Base-by-base conservation (phyloP, 305 asterid genomes). In the Withania somnifera region DNA sequence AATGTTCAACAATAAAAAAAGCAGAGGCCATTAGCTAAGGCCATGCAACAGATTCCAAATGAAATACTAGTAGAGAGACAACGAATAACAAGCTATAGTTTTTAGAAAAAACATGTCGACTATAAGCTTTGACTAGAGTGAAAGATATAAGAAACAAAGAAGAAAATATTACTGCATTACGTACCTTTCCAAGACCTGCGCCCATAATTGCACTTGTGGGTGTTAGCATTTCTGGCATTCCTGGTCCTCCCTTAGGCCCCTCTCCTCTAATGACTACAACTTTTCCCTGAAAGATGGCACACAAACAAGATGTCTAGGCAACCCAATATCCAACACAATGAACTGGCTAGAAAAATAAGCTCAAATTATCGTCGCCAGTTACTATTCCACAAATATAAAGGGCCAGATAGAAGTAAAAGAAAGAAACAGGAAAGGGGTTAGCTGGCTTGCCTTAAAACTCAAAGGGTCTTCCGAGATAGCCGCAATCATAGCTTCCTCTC, bases 181-280 rank as follows among this genome's bases (percentile, higher is more conserved):
- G 22, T 81, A 93, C 99, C 97, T 95, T 94, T 77, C 99, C 99
- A 77, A 95, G 99, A 84, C 99, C 99, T 11, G 99, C 99, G 1
- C 99, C 99, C 97, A 95, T 91, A 86, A 95, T 95, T 50, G 99
- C 99, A 86, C 99, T 94, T 38, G 99, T 95, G 78, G 99, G 99
- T 77, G 99, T 95, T 75, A 95, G 91, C 99, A 95, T 95, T 88
- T 95, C 99, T 1, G 99, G 99, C 99, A 95, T 95, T 56, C 99
- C 99, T 5, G 99, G 98, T 53, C 99, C 99, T 9, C 99, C 99
- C 84, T 95, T 95, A 56, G 99, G 99, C 9, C 99, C 99, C 86
- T 95, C 99, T 81, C 99, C 99, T 88, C 98, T 87, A 82, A 95
- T 95, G 80, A 95, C 96, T 3, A 95, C 94, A 22, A 95, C 99